Percentiles rank a stretch among this genome's conserved stretches.
These are phyloP conservation scores for Eimeria falciformis DNA, from an alignment of 169 alveolate species.

Conservation along the genomic window DNA sequence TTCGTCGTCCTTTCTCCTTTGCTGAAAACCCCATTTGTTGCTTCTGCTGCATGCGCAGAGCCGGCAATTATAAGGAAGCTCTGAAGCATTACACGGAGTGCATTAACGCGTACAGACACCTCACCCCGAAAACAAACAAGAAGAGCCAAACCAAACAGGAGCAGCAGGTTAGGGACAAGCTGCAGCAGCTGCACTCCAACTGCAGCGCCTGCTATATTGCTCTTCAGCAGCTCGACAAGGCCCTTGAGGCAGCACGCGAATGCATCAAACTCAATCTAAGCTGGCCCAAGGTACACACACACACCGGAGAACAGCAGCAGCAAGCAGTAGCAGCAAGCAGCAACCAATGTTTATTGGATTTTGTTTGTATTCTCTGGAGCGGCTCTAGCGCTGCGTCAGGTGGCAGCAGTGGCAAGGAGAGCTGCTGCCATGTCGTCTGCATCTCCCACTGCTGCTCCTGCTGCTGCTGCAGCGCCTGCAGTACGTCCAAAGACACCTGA, in stretches of 20 bases:
- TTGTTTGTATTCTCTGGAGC: neutral
- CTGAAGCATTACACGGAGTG: constrained; percentile 28
- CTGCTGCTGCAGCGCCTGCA: constrained; percentile 12
- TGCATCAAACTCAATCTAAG: constrained; percentile 23
- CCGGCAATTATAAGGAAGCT: constrained; percentile 22
- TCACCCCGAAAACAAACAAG: neutral
- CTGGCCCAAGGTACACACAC: constrained; percentile 5
- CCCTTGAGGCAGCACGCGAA: constrained; percentile 36
- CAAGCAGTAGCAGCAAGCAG: neutral
- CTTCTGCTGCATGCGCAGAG: no score
- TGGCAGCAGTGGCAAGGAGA: neutral
- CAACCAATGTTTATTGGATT: neutral
- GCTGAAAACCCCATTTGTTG: no score
- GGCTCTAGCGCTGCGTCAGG: neutral
- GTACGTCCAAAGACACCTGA: neutral
- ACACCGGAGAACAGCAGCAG: neutral
- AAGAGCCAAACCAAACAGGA: neutral
- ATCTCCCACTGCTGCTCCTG: neutral
- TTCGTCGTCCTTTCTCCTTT: no score
- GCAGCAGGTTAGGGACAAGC: neutral
- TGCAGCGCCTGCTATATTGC: constrained; percentile 37
- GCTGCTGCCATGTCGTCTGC: neutral
- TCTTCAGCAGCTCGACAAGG: constrained; percentile 1
- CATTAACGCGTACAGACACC: constrained; percentile 3
- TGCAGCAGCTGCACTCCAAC: constrained; percentile 58